Conservation (phyloP, 768 basidiomycete species). For the Psilocybe tampanensis region DNA sequence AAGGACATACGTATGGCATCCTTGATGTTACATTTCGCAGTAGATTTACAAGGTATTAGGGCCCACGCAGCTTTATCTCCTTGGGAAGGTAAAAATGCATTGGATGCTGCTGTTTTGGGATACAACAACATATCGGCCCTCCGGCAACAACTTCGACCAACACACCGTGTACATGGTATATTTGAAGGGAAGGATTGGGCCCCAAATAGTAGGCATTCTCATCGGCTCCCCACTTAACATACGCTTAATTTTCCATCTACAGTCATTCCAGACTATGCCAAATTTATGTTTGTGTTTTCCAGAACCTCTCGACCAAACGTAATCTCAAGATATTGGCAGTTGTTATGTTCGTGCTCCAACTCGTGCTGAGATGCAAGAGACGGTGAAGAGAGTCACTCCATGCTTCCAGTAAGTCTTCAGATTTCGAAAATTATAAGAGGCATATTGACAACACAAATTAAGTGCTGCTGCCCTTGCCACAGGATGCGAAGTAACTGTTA, state of each 20-base stretch:
- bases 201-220: slow-evolving; percentile 55
- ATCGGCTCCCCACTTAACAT: not conserved
- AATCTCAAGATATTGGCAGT: slow-evolving; percentile 28
- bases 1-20: slow-evolving; percentile 65
- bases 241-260: not conserved
- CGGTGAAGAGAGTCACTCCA: slow-evolving; percentile 59
- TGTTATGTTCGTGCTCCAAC: slow-evolving; percentile 79
- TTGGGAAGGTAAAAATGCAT: slow-evolving; percentile 83
- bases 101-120: slow-evolving; percentile 86
- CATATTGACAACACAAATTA: not conserved
- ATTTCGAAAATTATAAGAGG: slow-evolving; percentile 1
- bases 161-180: slow-evolving; percentile 79
- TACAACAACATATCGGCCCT: slow-evolving; percentile 80
- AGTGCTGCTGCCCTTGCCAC: slow-evolving; percentile 74
- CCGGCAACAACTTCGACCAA: slow-evolving; percentile 80
- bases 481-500: slow-evolving; percentile 55
- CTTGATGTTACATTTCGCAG: not conserved
- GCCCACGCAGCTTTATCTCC: slow-evolving; percentile 81
- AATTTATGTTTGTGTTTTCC: slow-evolving; percentile 54
- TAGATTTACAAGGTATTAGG: slow-evolving; percentile 34
- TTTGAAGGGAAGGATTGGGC: slow-evolving; percentile 79
- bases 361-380: slow-evolving; percentile 57
- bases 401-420: slow-evolving; percentile 69
- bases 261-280: slow-evolving; percentile 87
- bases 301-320: not conserved